Percentiles rank a stretch among this genome's conserved stretches.
Evolutionary conservation across 257 asterid genomes (phyloP).

Genomic region (Petunia secreta): DNA sequence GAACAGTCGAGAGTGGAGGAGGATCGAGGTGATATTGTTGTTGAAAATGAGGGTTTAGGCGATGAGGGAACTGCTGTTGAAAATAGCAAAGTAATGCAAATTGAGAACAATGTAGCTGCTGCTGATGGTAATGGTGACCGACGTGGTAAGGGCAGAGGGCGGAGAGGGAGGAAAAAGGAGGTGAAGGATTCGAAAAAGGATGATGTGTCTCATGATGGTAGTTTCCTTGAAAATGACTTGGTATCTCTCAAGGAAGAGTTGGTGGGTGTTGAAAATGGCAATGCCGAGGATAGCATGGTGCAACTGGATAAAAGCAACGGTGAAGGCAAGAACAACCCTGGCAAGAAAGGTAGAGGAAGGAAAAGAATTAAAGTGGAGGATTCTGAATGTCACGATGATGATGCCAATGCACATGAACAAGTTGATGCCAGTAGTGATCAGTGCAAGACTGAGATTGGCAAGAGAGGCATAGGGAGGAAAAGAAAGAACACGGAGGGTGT

Average conservation of each 20-base stretch:
- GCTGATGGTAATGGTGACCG: conserved; percentile 13
- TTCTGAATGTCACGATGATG: conserved; percentile 8
- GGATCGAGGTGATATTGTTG: conserved; percentile 1
- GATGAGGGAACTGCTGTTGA: not conserved
- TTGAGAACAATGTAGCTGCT: conserved; percentile 27
- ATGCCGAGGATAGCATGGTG: not conserved
- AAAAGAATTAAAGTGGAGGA: conserved; percentile 25
- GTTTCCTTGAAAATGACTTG: not conserved
- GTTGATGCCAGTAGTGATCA: not conserved
- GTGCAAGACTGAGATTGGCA: not conserved
- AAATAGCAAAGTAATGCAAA: not conserved
- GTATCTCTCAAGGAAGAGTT: not conserved
- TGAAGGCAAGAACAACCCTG: not conserved
- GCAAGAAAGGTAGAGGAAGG: conserved; percentile 21
- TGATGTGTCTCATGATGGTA: not conserved
- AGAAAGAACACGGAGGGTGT: conserved; percentile 30
- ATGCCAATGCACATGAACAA: not conserved
- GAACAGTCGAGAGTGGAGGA: not conserved
- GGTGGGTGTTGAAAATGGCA: conserved; percentile 12
- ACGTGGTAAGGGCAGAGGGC: conserved; percentile 2
- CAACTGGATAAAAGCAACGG: conserved; percentile 10
- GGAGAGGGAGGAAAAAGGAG: conserved; percentile 28
- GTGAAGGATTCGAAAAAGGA: not conserved
- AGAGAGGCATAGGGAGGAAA: conserved; percentile 39
- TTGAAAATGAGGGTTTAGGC: not conserved